These are phyloP conservation scores for Bocquillonia castaneifolia DNA, from an alignment of 441 rosid species.

Conservation along the genomic window DNA sequence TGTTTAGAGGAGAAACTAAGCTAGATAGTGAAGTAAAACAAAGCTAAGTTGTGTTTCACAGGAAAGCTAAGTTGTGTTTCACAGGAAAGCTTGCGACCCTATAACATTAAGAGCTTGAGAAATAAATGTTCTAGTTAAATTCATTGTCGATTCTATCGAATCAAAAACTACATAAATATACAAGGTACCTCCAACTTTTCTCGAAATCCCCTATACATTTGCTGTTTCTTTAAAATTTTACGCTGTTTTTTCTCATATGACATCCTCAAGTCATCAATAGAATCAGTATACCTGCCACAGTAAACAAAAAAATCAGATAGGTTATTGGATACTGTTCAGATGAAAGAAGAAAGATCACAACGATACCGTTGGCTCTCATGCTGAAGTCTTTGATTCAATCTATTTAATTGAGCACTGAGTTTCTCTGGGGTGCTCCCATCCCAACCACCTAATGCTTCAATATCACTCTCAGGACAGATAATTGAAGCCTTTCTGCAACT, in stretches of 20 bases:
- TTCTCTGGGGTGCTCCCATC: constrained; percentile 84
- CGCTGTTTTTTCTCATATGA: constrained; percentile 54
- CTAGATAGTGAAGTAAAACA: neutral
- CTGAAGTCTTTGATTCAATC: constrained; percentile 67
- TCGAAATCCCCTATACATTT: constrained; percentile 44
- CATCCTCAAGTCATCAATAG: constrained; percentile 83
- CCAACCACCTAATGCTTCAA: constrained; percentile 69
- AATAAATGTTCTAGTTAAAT: neutral
- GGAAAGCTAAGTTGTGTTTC: neutral
- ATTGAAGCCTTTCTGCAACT: constrained; percentile 80
- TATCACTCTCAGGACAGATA: constrained; percentile 89
- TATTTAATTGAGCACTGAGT: constrained; percentile 65
- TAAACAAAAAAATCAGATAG: constrained; percentile 13
- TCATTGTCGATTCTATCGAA: constrained; percentile 2
- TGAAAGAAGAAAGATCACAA: constrained; percentile 14
- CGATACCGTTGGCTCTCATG: constrained; percentile 71
- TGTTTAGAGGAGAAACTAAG: neutral
- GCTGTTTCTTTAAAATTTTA: constrained; percentile 60
- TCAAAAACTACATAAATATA: constrained; percentile 6
- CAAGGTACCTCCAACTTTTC: constrained; percentile 58
- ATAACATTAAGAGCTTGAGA: neutral
- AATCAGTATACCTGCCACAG: constrained; percentile 69
- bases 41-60: neutral
- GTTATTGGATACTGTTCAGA: constrained; percentile 8
- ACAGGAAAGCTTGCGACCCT: neutral